Evolutionary conservation across 192 early-diverging fungal genomes (phyloP).

Genomic region (Entomortierella parvispora): DNA sequence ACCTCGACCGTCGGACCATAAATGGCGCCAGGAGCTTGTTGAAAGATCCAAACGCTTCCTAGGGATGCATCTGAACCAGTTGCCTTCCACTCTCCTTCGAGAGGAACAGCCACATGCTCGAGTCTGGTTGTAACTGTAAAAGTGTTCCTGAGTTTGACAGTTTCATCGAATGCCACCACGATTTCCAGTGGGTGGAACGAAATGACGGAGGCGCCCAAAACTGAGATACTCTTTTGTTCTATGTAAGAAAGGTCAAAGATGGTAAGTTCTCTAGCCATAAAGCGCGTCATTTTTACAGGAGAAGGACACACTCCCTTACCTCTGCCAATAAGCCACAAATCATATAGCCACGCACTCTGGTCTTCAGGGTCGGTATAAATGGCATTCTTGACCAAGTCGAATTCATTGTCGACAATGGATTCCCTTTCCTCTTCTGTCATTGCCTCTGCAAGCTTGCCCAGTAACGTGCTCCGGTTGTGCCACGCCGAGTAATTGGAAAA

Average conservation of each 20-base stretch:
- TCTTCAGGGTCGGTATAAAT: conserved; percentile 97
- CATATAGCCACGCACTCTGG: conserved; percentile 97
- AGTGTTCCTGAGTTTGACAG: conserved; percentile 23
- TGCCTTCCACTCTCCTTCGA: conserved; percentile 49
- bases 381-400: conserved; percentile 88
- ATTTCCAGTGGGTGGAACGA: conserved; percentile 43
- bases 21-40: conserved; percentile 12
- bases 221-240: conserved; percentile 38
- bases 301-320: conserved; percentile 24
- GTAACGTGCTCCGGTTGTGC: conserved; percentile 91
- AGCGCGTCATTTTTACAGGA: too few relatives aligned
- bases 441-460: conserved; percentile 63
- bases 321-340: conserved; percentile 88
- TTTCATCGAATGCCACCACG: conserved; percentile 54
- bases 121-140: conserved; percentile 36
- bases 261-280: background rate
- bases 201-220: conserved; percentile 44
- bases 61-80: conserved; percentile 28
- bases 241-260: background rate
- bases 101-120: conserved; percentile 14
- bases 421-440: conserved; percentile 56
- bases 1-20: conserved; percentile 47
- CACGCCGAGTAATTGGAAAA: conserved; percentile 99
- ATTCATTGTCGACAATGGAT: conserved; percentile 64
- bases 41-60: conserved; percentile 45